Percentiles rank a stretch among this genome's conserved stretches.
Conservation (phyloP, 2,329 filamentous ascomycete genomes). For the Fusarium palustre region DNA sequence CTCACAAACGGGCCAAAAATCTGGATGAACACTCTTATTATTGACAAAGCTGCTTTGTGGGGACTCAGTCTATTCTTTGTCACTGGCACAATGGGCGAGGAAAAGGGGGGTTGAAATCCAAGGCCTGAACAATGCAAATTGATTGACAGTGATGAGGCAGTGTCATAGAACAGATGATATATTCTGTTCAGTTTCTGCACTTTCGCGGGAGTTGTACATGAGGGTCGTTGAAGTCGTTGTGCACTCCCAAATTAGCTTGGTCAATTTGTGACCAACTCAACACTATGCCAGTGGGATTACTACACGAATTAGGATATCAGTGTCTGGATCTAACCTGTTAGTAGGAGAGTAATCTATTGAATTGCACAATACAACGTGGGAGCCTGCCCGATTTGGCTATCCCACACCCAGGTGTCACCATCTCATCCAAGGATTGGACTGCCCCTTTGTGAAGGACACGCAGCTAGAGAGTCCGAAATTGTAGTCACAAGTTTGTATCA, state of each 20-base stretch:
- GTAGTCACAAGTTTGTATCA: neutral
- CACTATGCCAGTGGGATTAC: neutral
- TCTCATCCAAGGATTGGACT: too few relatives aligned
- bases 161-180: neutral
- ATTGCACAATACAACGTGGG: neutral
- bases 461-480: too few relatives aligned
- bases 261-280: neutral
- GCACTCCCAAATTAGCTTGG: neutral
- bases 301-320: neutral
- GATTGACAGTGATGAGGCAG: neutral
- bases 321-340: too few relatives aligned
- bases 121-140: neutral
- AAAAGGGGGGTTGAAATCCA: neutral
- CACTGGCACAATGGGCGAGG: neutral
- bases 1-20: neutral
- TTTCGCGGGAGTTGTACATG: neutral
- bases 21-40: neutral
- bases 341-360: too few relatives aligned
- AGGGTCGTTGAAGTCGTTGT: neutral
- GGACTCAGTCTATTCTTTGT: slow-evolving; percentile 10
- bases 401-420: neutral
- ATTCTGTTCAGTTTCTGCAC: neutral
- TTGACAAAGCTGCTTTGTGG: slow-evolving; percentile 7
- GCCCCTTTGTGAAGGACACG: neutral
- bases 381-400: too few relatives aligned